phyloP scores from a whole-genome alignment of 768 basidiomycete genomes.

The Pleurotus salmoneostramineus region DNA sequence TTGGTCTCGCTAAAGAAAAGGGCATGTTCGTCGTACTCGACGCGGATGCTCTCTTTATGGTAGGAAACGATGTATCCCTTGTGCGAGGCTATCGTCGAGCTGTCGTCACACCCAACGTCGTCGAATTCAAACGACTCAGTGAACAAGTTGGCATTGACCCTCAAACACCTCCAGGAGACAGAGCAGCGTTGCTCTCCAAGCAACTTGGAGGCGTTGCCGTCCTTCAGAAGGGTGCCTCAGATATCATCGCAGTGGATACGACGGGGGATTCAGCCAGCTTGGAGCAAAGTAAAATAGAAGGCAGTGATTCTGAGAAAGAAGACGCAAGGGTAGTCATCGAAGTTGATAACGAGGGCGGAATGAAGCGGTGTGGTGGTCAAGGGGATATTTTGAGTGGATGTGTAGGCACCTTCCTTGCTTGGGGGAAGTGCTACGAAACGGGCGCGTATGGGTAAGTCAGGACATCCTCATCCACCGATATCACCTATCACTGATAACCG shows the following conservation, averaged over 20 bases:
- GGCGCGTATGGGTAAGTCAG: constrained; percentile 70
- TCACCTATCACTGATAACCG: neutral
- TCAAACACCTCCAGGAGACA: constrained; percentile 41
- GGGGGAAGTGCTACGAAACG: constrained; percentile 91
- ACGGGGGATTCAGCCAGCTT: constrained; percentile 49
- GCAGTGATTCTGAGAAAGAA: constrained; percentile 45
- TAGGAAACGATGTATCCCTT: constrained; percentile 68
- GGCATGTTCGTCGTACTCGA: constrained; percentile 93
- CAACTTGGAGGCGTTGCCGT: constrained; percentile 85
- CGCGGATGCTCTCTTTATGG: constrained; percentile 86
- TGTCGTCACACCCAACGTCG: constrained; percentile 91
- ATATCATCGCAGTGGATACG: constrained; percentile 80
- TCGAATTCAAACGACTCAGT: constrained; percentile 85
- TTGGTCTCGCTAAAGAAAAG: constrained; percentile 64
- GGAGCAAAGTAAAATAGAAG: constrained; percentile 36
- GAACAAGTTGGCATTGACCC: constrained; percentile 68
- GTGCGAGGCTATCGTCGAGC: constrained; percentile 85
- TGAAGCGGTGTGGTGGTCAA: constrained; percentile 94
- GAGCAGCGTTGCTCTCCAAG: constrained; percentile 70
- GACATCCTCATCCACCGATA: neutral
- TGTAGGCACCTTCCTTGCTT: constrained; percentile 88
- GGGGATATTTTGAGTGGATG: constrained; percentile 90
- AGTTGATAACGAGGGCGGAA: constrained; percentile 71
- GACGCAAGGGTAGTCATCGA: constrained; percentile 56
- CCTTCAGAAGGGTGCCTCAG: constrained; percentile 80